A percentile compares a stretch with the other conserved stretches of the same genome.
These are phyloP conservation scores for Triadica sebifera DNA, from an alignment of 345 rosid species.

Conservation along the genomic window DNA sequence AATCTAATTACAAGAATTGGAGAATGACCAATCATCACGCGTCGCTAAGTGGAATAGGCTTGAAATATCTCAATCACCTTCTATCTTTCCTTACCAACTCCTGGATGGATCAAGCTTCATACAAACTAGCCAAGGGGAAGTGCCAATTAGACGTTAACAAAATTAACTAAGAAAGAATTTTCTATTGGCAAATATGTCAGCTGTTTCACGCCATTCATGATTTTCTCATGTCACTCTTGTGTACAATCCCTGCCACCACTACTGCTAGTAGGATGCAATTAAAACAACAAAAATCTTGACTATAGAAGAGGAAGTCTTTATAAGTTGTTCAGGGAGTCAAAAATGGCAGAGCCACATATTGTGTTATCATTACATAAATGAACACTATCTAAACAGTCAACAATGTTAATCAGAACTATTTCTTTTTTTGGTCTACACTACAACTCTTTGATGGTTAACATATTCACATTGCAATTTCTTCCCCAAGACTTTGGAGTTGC, in stretches of 20 bases:
- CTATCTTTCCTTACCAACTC: too few relatives aligned
- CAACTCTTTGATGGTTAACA: not conserved
- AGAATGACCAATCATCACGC: not conserved
- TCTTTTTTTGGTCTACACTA: not conserved
- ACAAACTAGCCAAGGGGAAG: too few relatives aligned
- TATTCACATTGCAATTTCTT: not conserved
- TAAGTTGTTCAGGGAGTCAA: too few relatives aligned
- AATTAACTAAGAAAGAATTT: too few relatives aligned
- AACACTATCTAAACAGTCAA: not conserved
- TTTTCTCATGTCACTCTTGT: too few relatives aligned
- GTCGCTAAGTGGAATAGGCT: not conserved
- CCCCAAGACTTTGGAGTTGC: not conserved
- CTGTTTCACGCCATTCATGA: too few relatives aligned
- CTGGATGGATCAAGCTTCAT: too few relatives aligned
- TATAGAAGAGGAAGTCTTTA: not conserved
- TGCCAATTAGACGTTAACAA: too few relatives aligned
- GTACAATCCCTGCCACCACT: too few relatives aligned
- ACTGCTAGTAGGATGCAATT: not conserved
- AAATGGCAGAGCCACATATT: not conserved
- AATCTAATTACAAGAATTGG: not conserved
- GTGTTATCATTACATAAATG: not conserved
- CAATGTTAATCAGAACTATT: not conserved
- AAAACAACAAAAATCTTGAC: not conserved
- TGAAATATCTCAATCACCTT: too few relatives aligned
- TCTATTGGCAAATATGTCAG: too few relatives aligned